Evolutionary conservation across 1,139 yeast genomes (phyloP).

Genomic region (Scheffersomyces segobiensis): DNA sequence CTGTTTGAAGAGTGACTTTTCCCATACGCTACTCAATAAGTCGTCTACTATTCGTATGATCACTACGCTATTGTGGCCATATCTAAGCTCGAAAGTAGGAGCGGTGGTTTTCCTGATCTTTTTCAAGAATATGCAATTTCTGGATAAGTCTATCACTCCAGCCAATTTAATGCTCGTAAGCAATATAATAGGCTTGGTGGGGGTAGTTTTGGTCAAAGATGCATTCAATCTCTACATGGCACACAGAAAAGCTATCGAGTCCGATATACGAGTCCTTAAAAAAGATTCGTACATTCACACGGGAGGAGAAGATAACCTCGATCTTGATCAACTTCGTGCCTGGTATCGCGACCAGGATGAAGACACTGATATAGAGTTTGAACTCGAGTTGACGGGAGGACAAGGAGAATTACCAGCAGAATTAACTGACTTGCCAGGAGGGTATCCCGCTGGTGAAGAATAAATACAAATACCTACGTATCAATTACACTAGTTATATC

Average conservation of each 20-base stretch:
- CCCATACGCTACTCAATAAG: conserved; percentile 22
- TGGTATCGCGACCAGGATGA: neutral
- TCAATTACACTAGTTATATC: neutral
- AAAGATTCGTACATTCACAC: neutral
- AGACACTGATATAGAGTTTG: neutral
- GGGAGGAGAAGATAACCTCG: neutral
- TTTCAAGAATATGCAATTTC: conserved; percentile 4
- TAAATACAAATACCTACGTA: too few species aligned
- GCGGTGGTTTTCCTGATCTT: conserved; percentile 17
- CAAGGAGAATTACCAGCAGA: neutral
- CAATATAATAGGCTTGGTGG: conserved; percentile 44
- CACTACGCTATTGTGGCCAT: conserved; percentile 45
- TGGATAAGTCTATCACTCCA: conserved; percentile 23
- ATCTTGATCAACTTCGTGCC: neutral
- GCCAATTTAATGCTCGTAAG: conserved; percentile 44
- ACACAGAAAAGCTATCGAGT: conserved; percentile 23
- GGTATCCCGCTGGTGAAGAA: neutral
- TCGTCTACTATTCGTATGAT: conserved; percentile 30
- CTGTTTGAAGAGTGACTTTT: conserved; percentile 38
- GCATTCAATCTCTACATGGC: conserved; percentile 31
- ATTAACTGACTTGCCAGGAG: neutral
- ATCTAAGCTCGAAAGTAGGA: conserved; percentile 37
- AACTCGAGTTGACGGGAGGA: neutral
- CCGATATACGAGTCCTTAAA: conserved; percentile 10
- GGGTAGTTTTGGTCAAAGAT: conserved; percentile 42